Conservation (phyloP, 345 rosid species). For the Sonneratia alba region DNA sequence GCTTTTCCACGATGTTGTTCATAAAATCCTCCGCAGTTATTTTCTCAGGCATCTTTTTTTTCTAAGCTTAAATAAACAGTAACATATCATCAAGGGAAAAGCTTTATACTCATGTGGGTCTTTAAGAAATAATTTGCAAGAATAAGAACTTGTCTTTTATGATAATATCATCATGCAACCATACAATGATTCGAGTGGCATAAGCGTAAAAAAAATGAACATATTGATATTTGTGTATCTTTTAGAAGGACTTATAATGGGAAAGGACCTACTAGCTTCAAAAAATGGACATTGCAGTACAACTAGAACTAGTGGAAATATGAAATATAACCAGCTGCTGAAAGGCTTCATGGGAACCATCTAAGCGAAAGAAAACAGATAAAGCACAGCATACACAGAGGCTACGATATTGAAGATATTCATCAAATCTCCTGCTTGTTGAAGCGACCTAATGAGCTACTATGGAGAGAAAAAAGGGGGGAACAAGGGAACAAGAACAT, state of each 20-base stretch:
- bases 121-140: background rate
- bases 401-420: background rate
- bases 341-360: background rate
- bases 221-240: background rate
- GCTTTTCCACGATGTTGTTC: slow-evolving; percentile 49
- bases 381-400: background rate
- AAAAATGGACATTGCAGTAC: background rate
- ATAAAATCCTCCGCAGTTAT: slow-evolving; percentile 44
- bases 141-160: background rate
- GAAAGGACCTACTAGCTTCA: background rate
- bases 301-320: background rate
- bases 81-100: background rate
- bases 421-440: background rate
- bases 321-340: background rate
- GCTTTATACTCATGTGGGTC: background rate
- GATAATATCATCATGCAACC: background rate
- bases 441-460: background rate
- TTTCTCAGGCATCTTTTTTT: slow-evolving; percentile 75
- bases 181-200: background rate
- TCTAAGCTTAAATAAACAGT: slow-evolving; percentile 5
- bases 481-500: background rate
- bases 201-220: background rate
- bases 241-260: background rate
- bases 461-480: no score
- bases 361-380: background rate